Evolutionary conservation across 768 basidiomycete genomes (phyloP).

Genomic region (Suillus hirtellus): DNA sequence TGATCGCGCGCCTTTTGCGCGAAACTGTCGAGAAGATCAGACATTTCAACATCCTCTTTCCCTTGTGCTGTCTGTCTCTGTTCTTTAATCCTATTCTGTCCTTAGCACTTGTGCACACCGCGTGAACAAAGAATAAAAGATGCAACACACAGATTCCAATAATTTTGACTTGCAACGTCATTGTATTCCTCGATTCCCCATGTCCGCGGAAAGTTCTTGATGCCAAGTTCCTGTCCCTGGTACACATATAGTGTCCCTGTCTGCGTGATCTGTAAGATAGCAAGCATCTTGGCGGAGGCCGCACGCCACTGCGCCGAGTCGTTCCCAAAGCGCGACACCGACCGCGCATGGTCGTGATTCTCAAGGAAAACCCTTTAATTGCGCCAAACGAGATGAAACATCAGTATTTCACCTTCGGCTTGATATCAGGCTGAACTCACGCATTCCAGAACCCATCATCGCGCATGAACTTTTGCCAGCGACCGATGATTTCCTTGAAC

Average conservation of each 20-base stretch:
- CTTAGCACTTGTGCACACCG: too few relatives aligned
- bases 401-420: background rate
- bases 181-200: too few relatives aligned
- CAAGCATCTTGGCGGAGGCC: constrained; percentile 65
- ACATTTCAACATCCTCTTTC: constrained; percentile 54
- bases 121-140: too few relatives aligned
- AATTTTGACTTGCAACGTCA: too few relatives aligned
- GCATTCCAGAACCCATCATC: constrained; percentile 68
- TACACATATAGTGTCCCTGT: constrained; percentile 74
- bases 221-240: constrained; percentile 40
- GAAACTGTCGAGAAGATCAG: constrained; percentile 56
- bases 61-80: constrained; percentile 35
- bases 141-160: too few relatives aligned
- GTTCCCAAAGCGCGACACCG: constrained; percentile 66
- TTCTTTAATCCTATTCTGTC: too few relatives aligned
- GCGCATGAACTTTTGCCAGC: constrained; percentile 60
- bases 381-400: background rate
- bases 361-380: constrained; percentile 55
- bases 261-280: constrained; percentile 60
- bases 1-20: constrained; percentile 69
- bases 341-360: constrained; percentile 68
- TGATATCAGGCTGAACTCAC: constrained; percentile 32
- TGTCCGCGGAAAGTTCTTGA: too few relatives aligned
- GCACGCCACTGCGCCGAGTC: constrained; percentile 58
- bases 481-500: constrained; percentile 44